Conservation (phyloP, 2,329 filamentous ascomycete genomes). For the Arthroderma sp. region DNA sequence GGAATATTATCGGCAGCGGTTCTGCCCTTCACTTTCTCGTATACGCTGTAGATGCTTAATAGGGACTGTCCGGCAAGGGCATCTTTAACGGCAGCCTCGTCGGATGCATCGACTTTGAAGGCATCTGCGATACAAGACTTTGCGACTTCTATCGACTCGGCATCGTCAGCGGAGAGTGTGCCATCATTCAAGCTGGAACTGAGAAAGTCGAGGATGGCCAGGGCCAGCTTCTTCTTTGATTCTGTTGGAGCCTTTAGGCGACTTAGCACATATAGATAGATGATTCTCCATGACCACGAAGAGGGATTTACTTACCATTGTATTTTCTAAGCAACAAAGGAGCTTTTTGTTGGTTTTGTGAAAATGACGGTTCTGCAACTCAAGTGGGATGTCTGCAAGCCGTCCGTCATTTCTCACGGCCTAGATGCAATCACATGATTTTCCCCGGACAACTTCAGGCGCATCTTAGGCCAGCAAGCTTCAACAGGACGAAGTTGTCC, state of each 20-base stretch:
- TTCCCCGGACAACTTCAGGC: no score
- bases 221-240: constrained; percentile 76
- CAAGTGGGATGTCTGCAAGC: no score
- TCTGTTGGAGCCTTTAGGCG: constrained; percentile 28
- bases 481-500: no score
- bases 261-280: constrained; percentile 1
- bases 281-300: neutral
- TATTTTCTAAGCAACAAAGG: no score
- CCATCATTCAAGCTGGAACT: constrained; percentile 72
- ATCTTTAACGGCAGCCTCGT: constrained; percentile 57
- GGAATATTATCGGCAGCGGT: constrained; percentile 32
- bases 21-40: constrained; percentile 80
- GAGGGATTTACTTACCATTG: no score
- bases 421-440: no score
- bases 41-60: constrained; percentile 82
- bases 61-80: constrained; percentile 80
- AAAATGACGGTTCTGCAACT: no score
- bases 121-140: constrained; percentile 87
- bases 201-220: constrained; percentile 95
- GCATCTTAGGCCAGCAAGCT: no score
- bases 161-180: constrained; percentile 74
- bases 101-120: constrained; percentile 83
- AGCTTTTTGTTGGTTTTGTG: no score
- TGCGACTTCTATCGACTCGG: constrained; percentile 87
- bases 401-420: no score